Conservation (phyloP, 179 eudicot genomes). For the Beta lomatogona region DNA sequence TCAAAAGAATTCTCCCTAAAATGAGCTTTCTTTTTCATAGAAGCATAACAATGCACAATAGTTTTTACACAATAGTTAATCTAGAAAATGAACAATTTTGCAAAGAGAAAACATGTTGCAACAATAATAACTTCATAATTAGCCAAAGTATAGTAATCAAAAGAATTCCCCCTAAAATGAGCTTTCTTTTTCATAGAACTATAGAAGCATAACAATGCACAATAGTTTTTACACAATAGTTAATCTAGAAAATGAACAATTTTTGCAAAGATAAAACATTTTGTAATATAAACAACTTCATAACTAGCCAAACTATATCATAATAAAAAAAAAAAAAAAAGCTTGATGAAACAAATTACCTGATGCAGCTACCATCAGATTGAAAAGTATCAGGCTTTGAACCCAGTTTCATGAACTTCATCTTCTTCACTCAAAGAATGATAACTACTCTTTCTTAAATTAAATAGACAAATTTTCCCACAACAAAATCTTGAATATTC, state of each 20-base stretch:
- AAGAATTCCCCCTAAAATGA: constrained; percentile 8
- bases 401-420: constrained; percentile 88
- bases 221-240: neutral
- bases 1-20: constrained; percentile 8
- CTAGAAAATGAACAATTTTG: no score
- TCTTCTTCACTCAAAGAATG: constrained; percentile 29
- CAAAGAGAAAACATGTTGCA: no score
- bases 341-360: constrained; percentile 33
- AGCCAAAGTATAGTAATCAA: constrained; percentile 8
- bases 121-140: no score
- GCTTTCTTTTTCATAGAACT: constrained; percentile 8
- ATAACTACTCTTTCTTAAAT: neutral
- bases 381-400: constrained; percentile 80
- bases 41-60: no score
- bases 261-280: neutral
- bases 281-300: neutral
- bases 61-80: no score
- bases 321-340: neutral
- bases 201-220: neutral
- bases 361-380: constrained; percentile 53
- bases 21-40: constrained; percentile 17
- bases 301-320: neutral
- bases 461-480: neutral
- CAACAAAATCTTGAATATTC: neutral
- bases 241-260: neutral